A percentile compares a stretch with the other conserved stretches of the same genome.
phyloP scores from a whole-genome alignment of 495 filamentous ascomycete species.

The Lepraria neglecta region DNA sequence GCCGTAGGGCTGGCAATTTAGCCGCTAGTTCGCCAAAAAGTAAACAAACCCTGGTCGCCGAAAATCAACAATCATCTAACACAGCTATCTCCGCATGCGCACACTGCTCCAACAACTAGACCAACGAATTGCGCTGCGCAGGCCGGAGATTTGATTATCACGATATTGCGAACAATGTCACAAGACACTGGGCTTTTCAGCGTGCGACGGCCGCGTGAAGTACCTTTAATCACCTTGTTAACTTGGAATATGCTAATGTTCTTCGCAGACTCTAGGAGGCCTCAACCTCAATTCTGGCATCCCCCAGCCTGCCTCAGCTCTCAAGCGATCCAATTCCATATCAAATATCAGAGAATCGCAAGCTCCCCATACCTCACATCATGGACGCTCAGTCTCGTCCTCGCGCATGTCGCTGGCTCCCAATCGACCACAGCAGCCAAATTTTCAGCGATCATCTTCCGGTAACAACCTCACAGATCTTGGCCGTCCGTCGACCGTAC shows the following conservation, averaged over 20 bases:
- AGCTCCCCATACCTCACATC: constrained; percentile 60
- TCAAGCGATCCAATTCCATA: constrained; percentile 89
- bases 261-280: constrained; percentile 64
- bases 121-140: background rate
- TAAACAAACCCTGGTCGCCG: constrained; percentile 4
- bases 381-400: constrained; percentile 72
- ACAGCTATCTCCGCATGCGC: background rate
- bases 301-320: constrained; percentile 84
- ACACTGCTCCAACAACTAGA: background rate
- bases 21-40: constrained; percentile 1
- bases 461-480: constrained; percentile 67
- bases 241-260: constrained; percentile 12
- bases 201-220: constrained; percentile 66
- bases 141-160: too few relatives aligned
- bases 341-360: constrained; percentile 57
- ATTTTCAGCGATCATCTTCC: constrained; percentile 77
- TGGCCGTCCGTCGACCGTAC: constrained; percentile 70
- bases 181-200: constrained; percentile 70
- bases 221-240: constrained; percentile 34
- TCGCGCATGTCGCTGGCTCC: constrained; percentile 80
- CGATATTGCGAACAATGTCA: constrained; percentile 48
- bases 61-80: background rate
- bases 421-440: constrained; percentile 70
- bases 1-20: background rate
- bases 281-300: constrained; percentile 74